These are phyloP conservation scores for Paramecium bursaria DNA, from an alignment of 73 alveolate genomes.

Conservation along the genomic window DNA sequence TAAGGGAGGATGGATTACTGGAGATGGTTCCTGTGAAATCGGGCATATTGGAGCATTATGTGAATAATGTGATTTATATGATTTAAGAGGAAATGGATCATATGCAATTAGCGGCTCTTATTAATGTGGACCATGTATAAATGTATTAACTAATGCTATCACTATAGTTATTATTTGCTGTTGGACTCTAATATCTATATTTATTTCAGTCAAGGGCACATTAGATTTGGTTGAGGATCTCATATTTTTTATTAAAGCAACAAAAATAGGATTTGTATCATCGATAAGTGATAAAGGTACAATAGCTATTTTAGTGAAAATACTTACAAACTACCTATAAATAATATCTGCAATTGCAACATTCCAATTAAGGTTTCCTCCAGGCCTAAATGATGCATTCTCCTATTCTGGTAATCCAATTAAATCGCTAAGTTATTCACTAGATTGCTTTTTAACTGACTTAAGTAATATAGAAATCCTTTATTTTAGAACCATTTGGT, in stretches of 20 bases:
- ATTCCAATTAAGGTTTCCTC: background rate
- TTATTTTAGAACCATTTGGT: conserved; percentile 59
- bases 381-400: background rate
- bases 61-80: conserved; percentile 64
- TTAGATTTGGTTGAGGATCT: conserved; percentile 1
- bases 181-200: conserved; percentile 25
- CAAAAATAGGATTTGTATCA: background rate
- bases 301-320: conserved; percentile 7
- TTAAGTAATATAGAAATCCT: conserved; percentile 4
- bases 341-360: conserved; percentile 1
- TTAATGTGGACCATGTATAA: conserved; percentile 54
- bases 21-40: conserved; percentile 8
- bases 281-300: background rate
- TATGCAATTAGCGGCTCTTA: conserved; percentile 36
- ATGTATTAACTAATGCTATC: conserved; percentile 12
- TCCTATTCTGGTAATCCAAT: conserved; percentile 32
- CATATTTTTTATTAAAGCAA: background rate
- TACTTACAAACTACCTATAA: conserved; percentile 8
- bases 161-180: conserved; percentile 23
- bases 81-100: background rate
- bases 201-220: conserved; percentile 34
- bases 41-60: conserved; percentile 65
- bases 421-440: conserved; percentile 31
- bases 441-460: conserved; percentile 41
- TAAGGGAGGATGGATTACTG: conserved; percentile 47